phyloP scores from a whole-genome alignment of 2,329 filamentous ascomycete species.

The Cyphellophora attinorum region DNA sequence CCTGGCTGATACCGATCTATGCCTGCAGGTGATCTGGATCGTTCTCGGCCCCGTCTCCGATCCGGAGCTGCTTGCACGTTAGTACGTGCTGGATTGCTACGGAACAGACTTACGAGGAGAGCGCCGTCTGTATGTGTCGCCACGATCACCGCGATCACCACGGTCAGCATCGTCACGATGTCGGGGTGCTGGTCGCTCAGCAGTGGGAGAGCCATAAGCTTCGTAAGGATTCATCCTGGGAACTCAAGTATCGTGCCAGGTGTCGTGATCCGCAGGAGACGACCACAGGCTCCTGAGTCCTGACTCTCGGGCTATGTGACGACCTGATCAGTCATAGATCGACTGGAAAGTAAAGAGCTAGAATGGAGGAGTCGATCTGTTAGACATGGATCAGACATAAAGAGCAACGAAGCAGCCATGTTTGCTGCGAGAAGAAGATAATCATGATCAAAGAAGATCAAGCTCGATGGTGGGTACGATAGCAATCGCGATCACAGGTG shows the following conservation, averaged over 20 bases:
- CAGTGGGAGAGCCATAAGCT: conserved; percentile 30
- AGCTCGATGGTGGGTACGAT: neutral
- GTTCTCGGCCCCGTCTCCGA: conserved; percentile 33
- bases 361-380: conserved; percentile 12
- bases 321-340: conserved; percentile 5
- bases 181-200: conserved; percentile 22
- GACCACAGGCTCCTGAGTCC: neutral
- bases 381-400: conserved; percentile 13
- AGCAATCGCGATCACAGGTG: neutral
- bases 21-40: conserved; percentile 51
- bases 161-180: conserved; percentile 29
- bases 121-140: conserved; percentile 35
- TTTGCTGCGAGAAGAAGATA: neutral
- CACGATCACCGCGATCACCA: conserved; percentile 15
- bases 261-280: neutral
- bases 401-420: neutral
- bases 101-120: conserved; percentile 32
- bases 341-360: conserved; percentile 10
- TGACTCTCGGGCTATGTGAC: conserved; percentile 7
- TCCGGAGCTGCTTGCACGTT: conserved; percentile 21
- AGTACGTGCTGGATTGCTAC: neutral
- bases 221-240: conserved; percentile 38
- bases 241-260: conserved; percentile 1
- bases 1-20: conserved; percentile 58
- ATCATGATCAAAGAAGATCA: neutral